Evolutionary conservation across 1,284 basidiomycete species (phyloP), one percentile per base, ranked within the genome.

Genomic region (Cutaneotrichosporon sp.): DNA sequence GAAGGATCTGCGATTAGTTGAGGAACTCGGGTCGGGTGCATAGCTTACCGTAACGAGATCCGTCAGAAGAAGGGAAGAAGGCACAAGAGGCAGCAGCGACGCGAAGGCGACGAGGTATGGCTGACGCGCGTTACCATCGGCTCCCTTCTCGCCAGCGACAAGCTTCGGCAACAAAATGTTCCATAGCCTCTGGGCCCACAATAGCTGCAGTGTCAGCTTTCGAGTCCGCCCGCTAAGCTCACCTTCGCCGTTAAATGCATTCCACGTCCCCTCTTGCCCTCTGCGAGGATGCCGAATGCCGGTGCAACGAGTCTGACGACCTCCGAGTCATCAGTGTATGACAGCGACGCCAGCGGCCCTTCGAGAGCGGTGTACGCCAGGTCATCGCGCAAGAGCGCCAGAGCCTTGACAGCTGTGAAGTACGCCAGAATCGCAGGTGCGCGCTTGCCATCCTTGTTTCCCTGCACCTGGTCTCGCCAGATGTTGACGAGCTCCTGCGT

Each of bases 121-220:
- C 2, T 80, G 80, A 12, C 33, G 41, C n/a, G 39, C 44, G 29
- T 19, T 20, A 7, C 69, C 63, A 6, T 60, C 59, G 17, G 59
- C 66, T 9, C 63, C 67, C 49, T 68, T 65, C 62, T 79, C 77
- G 5, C 86, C 86, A 0, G 77, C 76, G 31, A 92, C 79, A 16
- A 97, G 77, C 52, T 81, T 82, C 0, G 91, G 90, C 12, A 97
- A 76, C 7, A 91, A 77, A 22, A 75, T 72, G 50, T 81, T 85
- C 65, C 90, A 86, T 62, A 88, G 86, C 71, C 85, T 88, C 70
- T 98, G 94, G 29, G 85, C 83, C 72, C 88, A 84, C 17, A 96
- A 76, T 33, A 91, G 79, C 90, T 94, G 43, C 6, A 14, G n/a
- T 31, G 52, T 46, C n/a, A 54, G 35, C 17, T 14, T 5, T 5